A percentile compares a stretch with the other conserved stretches of the same genome.
Conservation (phyloP, 208 protist species). For the Trypanosoma theileri region DNA sequence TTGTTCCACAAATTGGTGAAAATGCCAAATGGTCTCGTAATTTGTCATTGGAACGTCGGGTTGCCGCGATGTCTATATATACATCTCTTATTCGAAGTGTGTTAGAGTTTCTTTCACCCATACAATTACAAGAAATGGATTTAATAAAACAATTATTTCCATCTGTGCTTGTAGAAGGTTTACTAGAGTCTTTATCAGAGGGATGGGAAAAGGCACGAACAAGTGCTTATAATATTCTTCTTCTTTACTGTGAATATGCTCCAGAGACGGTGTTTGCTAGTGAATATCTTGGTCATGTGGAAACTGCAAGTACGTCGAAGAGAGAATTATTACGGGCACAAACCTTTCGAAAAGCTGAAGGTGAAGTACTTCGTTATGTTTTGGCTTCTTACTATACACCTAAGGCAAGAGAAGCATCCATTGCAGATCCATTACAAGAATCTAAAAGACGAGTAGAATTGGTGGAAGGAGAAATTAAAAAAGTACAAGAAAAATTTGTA, state of each 20-base stretch:
- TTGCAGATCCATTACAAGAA: slow-evolving; percentile 25
- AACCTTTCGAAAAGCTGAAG: slow-evolving; percentile 72
- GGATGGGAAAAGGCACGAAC: slow-evolving; percentile 71
- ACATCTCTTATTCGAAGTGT: slow-evolving; percentile 34
- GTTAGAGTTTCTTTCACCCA: slow-evolving; percentile 19
- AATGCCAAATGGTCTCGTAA: slow-evolving; percentile 21
- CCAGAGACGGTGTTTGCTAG: slow-evolving; percentile 31
- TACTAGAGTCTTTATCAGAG: slow-evolving; percentile 65
- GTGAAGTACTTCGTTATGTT: slow-evolving; percentile 60
- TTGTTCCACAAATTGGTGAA: slow-evolving; percentile 61
- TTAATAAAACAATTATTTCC: slow-evolving; percentile 28
- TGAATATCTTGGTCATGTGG: slow-evolving; percentile 11
- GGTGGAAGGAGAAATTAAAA: slow-evolving; percentile 21
- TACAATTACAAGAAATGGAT: slow-evolving; percentile 8
- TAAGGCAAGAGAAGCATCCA: slow-evolving; percentile 18
- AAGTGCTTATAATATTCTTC: slow-evolving; percentile 49
- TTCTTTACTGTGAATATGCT: slow-evolving; percentile 40
- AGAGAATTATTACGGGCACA: slow-evolving; percentile 35
- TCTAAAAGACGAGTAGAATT: slow-evolving; percentile 23
- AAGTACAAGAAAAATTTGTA: slow-evolving; percentile 31
- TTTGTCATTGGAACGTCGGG: slow-evolving; percentile 62
- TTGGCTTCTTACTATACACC: slow-evolving; percentile 30
- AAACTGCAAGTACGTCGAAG: slow-evolving; percentile 19
- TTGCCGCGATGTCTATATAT: slow-evolving; percentile 58
- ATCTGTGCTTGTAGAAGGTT: slow-evolving; percentile 30